Evolutionary conservation across 805 yeast genomes (phyloP).

Genomic region (Schwanniomyces occidentalis): DNA sequence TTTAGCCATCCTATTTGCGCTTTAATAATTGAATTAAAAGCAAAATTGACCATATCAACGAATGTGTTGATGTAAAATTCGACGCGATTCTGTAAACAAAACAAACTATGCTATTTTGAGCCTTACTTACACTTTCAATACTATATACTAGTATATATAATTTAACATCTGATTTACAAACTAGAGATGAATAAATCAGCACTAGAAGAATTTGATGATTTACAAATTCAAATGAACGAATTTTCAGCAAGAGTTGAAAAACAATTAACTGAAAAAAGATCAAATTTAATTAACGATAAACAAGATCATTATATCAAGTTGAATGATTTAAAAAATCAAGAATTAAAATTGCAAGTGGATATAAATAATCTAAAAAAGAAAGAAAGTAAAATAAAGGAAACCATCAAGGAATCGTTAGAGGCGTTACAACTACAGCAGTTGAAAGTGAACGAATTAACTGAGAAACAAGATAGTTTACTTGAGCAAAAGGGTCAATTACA

Average conservation of each 20-base stretch:
- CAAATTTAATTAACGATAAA: conserved; percentile 29
- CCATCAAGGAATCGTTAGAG: conserved; percentile 24
- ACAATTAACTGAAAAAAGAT: conserved; percentile 32
- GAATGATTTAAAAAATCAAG: conserved; percentile 30
- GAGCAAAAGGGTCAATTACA: conserved; percentile 25
- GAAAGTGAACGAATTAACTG: conserved; percentile 33
- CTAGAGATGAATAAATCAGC: conserved; percentile 7
- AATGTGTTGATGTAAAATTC: too few relatives aligned
- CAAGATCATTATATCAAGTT: conserved; percentile 32
- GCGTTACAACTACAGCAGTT: conserved; percentile 30
- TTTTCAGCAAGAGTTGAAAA: conserved; percentile 39
- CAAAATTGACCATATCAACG: too few relatives aligned
- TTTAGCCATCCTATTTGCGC: too few relatives aligned
- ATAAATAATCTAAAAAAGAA: conserved; percentile 27
- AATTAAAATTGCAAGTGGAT: conserved; percentile 27
- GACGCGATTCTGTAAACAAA: background rate
- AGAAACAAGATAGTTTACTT: conserved; percentile 34
- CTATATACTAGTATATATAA: background rate
- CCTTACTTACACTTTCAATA: background rate
- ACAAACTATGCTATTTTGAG: background rate
- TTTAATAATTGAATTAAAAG: too few relatives aligned
- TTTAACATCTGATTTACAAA: background rate
- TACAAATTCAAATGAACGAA: conserved; percentile 36
- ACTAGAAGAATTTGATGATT: conserved; percentile 34
- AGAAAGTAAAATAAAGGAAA: conserved; percentile 26